Evolutionary conservation across 441 rosid genomes (phyloP).

Genomic region (Erodium texanum): DNA sequence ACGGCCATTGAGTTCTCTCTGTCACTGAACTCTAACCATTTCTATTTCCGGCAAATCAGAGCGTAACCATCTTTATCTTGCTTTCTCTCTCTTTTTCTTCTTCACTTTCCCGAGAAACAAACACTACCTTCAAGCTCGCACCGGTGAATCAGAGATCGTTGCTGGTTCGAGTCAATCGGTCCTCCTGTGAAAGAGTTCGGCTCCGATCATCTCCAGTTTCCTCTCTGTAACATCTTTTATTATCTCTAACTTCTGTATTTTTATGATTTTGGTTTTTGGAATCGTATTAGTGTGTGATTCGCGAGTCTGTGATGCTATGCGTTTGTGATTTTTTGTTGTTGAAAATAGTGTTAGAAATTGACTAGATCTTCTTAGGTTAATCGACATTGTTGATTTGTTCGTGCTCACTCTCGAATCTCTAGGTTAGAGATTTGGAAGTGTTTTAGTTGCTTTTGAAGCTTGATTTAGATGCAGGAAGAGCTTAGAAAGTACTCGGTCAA

Average conservation of each 20-base stretch:
- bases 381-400: not conserved
- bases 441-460: not conserved
- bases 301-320: not conserved
- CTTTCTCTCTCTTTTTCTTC: not conserved
- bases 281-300: not conserved
- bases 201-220: not conserved
- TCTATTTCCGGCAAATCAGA: not conserved
- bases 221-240: not conserved
- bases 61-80: not conserved
- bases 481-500: not conserved
- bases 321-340: not conserved
- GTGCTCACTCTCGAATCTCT: not conserved
- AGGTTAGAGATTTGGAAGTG: not conserved
- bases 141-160: not conserved
- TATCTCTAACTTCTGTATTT: not conserved
- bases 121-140: not conserved
- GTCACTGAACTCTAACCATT: not conserved
- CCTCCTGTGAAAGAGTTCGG: not conserved
- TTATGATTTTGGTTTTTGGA: not conserved
- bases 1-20: not conserved
- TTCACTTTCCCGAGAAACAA: not conserved
- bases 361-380: not conserved
- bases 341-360: not conserved
- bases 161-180: not conserved
- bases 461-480: not conserved